These are phyloP conservation scores for Talaromyces borbonicus DNA, from an alignment of 495 filamentous ascomycete genomes.

Conservation along the genomic window DNA sequence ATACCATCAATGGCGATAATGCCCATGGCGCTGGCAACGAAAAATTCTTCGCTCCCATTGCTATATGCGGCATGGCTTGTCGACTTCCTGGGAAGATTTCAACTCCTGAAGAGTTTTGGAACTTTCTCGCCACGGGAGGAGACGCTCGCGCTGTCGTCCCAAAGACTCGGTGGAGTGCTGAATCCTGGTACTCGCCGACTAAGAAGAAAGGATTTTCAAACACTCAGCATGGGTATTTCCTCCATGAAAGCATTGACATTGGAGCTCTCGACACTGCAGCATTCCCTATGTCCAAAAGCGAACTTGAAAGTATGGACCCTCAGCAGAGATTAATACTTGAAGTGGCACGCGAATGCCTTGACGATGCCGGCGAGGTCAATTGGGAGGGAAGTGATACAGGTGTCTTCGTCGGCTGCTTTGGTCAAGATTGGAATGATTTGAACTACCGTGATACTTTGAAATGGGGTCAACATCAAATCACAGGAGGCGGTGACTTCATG, in stretches of 20 bases:
- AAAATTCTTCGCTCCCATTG: no score
- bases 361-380: slow-evolving; percentile 13
- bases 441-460: slow-evolving; percentile 22
- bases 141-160: slow-evolving; percentile 28
- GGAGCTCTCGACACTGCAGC: slow-evolving; percentile 18
- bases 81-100: slow-evolving; percentile 37
- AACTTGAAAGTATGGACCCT: slow-evolving; percentile 36
- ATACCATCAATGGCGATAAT: no score
- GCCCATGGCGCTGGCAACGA: no score
- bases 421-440: slow-evolving; percentile 25
- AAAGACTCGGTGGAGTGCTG: slow-evolving; percentile 22
- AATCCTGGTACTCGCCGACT: slow-evolving; percentile 14
- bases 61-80: slow-evolving; percentile 38
- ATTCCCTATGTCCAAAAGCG: neutral
- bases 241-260: slow-evolving; percentile 27
- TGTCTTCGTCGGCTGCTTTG: slow-evolving; percentile 15
- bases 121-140: slow-evolving; percentile 26
- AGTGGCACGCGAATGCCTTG: slow-evolving; percentile 21
- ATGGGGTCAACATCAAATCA: slow-evolving; percentile 28
- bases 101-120: slow-evolving; percentile 19
- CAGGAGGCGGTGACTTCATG: slow-evolving; percentile 30
- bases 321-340: slow-evolving; percentile 50
- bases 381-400: slow-evolving; percentile 10
- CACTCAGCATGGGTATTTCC: slow-evolving; percentile 40
- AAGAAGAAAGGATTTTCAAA: slow-evolving; percentile 15